These are phyloP conservation scores for Protostelium mycophagum DNA, from an alignment of 78 protist species.

Conservation along the genomic window DNA sequence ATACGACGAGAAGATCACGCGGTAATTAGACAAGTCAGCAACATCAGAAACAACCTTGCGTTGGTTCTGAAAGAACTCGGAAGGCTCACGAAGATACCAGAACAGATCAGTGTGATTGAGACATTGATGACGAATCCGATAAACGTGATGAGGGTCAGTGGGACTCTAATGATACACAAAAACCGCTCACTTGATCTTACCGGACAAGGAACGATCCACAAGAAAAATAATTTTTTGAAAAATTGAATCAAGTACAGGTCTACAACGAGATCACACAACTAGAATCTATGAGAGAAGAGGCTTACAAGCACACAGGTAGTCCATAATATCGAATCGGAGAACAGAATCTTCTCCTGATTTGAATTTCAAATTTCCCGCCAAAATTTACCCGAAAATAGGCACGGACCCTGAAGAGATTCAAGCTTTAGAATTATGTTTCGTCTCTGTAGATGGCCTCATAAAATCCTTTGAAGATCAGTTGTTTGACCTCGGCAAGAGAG, in stretches of 20 bases:
- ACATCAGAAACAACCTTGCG: neutral
- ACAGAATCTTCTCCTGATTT: neutral
- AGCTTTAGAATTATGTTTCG: neutral
- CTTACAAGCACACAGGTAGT: neutral
- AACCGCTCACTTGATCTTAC: no score
- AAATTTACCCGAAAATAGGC: no score
- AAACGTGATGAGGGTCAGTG: neutral
- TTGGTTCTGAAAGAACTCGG: neutral
- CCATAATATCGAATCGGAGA: no score
- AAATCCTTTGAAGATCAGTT: neutral
- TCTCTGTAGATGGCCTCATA: neutral
- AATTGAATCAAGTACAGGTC: no score
- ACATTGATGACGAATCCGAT: neutral
- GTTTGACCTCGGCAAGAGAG: neutral
- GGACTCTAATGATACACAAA: neutral
- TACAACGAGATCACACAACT: neutral
- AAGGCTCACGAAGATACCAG: neutral
- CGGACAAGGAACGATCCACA: no score
- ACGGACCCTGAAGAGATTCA: neutral
- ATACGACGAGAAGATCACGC: neutral
- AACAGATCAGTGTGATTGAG: neutral
- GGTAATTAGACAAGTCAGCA: neutral
- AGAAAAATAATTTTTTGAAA: no score
- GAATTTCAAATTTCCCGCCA: no score
- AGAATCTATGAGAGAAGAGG: neutral